phyloP scores from a whole-genome alignment of 176 grass and related monocot genomes.

The Pharus latifolius region DNA sequence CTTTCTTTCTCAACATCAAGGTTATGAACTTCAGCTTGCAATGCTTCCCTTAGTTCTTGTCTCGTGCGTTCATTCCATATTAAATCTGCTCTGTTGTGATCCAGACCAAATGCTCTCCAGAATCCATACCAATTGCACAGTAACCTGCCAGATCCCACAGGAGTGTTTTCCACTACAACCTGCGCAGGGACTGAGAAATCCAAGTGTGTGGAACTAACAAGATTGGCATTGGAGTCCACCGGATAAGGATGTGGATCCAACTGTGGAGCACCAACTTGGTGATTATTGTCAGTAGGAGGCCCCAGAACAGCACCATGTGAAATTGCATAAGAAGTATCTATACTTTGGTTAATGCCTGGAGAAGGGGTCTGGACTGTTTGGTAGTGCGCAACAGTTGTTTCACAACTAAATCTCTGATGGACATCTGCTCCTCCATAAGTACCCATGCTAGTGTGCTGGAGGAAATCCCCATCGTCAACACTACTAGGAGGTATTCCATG shows the following conservation, averaged over 20 bases:
- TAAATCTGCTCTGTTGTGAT: slow-evolving; percentile 97
- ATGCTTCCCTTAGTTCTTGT: slow-evolving; percentile 83
- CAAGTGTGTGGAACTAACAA: slow-evolving; percentile 49
- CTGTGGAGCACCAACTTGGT: slow-evolving; percentile 25
- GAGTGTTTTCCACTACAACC: slow-evolving; percentile 93
- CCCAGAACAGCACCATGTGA: slow-evolving; percentile 27
- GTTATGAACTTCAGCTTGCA: slow-evolving; percentile 98
- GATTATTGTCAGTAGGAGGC: slow-evolving; percentile 30
- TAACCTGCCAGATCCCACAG: slow-evolving; percentile 93
- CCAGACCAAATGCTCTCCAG: slow-evolving; percentile 83
- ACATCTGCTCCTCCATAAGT: slow-evolving; percentile 36
- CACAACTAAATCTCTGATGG: slow-evolving; percentile 36
- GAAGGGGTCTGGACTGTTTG: slow-evolving; percentile 20
- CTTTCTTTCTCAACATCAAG: slow-evolving; percentile 98
- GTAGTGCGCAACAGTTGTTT: slow-evolving; percentile 32
- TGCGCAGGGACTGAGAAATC: slow-evolving; percentile 88
- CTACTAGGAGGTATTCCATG: slow-evolving; percentile 31
- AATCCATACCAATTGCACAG: slow-evolving; percentile 98
- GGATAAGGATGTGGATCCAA: slow-evolving; percentile 42
- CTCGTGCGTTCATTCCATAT: slow-evolving; percentile 98
- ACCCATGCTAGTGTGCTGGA: slow-evolving; percentile 18
- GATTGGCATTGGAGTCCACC: slow-evolving; percentile 44
- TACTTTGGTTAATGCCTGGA: slow-evolving; percentile 26
- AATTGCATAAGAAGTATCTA: slow-evolving; percentile 42
- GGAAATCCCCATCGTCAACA: slow-evolving; percentile 46